These are phyloP conservation scores for Wickerhamomyces strasburgensis DNA, from an alignment of 805 yeast genomes.

Conservation along the genomic window DNA sequence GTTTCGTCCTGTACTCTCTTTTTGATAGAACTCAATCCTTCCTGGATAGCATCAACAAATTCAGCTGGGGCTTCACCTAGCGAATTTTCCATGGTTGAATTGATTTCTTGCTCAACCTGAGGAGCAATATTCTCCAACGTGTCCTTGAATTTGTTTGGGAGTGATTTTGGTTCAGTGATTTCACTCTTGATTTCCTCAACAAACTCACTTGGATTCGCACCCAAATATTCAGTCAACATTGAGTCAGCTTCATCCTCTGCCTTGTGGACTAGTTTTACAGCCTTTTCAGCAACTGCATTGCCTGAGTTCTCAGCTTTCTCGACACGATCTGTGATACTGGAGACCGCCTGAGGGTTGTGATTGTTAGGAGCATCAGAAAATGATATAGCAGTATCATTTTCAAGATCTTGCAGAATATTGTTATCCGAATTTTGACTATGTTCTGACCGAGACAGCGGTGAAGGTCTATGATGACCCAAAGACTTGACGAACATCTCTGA, in stretches of 20 bases:
- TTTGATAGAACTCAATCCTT: too few relatives aligned
- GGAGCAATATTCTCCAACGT: too few relatives aligned
- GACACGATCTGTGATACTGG: too few relatives aligned
- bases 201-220: conserved; percentile 4
- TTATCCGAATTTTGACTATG: neutral
- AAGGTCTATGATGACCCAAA: too few relatives aligned
- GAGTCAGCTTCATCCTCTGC: conserved; percentile 1
- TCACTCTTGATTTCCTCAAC: conserved; percentile 1
- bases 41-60: neutral
- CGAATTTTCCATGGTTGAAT: neutral
- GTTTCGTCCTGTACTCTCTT: neutral
- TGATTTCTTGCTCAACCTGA: neutral
- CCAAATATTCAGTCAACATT: conserved; percentile 2
- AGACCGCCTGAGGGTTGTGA: too few relatives aligned
- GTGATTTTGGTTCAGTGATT: neutral
- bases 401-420: neutral
- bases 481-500: conserved; percentile 15
- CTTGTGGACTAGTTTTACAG: conserved; percentile 1
- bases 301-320: neutral
- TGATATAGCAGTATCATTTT: neutral
- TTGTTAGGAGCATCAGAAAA: too few relatives aligned
- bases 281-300: neutral
- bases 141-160: neutral
- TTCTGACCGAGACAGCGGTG: too few relatives aligned
- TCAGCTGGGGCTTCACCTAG: conserved; percentile 1